phyloP scores from a whole-genome alignment of 345 rosid genomes.

The Brassica nigra region DNA sequence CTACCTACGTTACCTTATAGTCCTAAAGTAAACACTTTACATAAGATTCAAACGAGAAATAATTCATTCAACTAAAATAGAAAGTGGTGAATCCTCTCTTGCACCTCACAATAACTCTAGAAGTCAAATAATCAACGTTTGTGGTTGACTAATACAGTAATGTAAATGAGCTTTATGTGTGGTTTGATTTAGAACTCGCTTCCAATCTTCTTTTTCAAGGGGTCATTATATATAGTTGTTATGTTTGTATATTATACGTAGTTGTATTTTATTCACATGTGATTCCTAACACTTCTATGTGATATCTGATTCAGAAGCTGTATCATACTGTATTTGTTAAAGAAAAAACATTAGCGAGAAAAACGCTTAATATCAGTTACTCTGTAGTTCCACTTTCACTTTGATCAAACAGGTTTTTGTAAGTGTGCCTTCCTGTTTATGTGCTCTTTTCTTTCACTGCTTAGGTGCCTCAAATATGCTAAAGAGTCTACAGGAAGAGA shows the following conservation, averaged over 20 bases:
- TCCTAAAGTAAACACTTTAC: too few species aligned
- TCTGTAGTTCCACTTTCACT: neutral
- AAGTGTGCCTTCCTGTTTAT: neutral
- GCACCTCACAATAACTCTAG: neutral
- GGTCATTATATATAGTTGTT: neutral
- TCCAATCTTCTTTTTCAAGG: neutral
- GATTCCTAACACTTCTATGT: neutral
- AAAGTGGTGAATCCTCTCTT: too few species aligned
- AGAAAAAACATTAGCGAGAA: neutral
- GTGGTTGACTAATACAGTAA: neutral
- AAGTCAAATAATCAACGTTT: neutral
- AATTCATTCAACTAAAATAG: too few species aligned
- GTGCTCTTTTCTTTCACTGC: neutral
- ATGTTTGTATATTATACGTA: too few species aligned
- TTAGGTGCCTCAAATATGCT: conserved; percentile 30
- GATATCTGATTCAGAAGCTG: neutral
- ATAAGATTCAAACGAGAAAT: too few species aligned
- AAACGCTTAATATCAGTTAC: neutral
- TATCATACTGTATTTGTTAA: neutral
- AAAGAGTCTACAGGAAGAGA: conserved; percentile 26
- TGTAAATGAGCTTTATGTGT: neutral
- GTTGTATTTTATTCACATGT: neutral
- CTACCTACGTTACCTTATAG: too few species aligned
- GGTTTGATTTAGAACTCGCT: neutral
- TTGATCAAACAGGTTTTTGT: conserved; percentile 6